Base-by-base conservation (phyloP, 768 basidiomycete species). In the Rossbeevera mucosa region DNA sequence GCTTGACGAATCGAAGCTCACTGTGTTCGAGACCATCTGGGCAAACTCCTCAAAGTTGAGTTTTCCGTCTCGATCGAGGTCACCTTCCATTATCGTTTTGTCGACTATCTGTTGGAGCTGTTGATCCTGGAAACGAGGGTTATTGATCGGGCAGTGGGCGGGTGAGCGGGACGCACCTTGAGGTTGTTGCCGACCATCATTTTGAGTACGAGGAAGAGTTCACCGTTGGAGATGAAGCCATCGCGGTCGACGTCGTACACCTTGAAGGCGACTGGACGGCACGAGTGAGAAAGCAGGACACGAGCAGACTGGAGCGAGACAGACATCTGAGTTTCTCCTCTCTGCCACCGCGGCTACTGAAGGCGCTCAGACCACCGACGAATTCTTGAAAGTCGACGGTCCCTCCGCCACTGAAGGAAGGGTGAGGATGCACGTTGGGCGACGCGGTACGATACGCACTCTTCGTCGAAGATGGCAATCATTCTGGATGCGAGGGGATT, bases 161-260 rank as follows among this genome's bases (percentile, higher is more conserved):
- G 14, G 31, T 7, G 25, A 31, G 42, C 54, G 20, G 6, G 24
- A 52, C 70, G 53, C 44, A 93, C 93, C 79, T 99, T 99, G 63
- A 99, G 76, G 71, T 99, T 99, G 71, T 89, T 97, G 29, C 96
- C 96, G 46, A 98, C 96, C 96, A 99, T 99, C 92, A 98, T 98
- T 80, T 99, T 99, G 58, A 99, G 76, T 33, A 99, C 96, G 44
- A 99, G 75, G 76, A 97, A 99, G 26, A 99, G 82, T 72, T 99
- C 96, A 51, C 96, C 96, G 64, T 99, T 99, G 12, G 94, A 96
- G 69, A 99, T 99, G 72, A 72, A 99, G 7, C 93, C 94, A 65
- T 99, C 96, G 47, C 96, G 81, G 69, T 99, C 96, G 67, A 99
- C 91, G 66, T 99, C 96, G 62, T 99, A 99, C 47, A 99, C 96